These are phyloP conservation scores for Cupressus sempervirens DNA, from an alignment of 75 land plant species.

Conservation along the genomic window DNA sequence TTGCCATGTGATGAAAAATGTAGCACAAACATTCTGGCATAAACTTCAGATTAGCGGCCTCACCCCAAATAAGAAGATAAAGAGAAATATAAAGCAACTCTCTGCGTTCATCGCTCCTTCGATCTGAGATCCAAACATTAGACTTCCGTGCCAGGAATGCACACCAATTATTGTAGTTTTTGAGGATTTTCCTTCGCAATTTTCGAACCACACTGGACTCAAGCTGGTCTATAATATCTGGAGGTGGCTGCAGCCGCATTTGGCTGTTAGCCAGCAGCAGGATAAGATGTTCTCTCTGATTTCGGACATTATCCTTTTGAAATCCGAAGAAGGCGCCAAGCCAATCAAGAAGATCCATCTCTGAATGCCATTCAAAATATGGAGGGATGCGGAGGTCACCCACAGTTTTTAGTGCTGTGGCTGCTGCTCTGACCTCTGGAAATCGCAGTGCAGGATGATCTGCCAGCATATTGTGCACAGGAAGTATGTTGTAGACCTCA, in stretches of 20 bases:
- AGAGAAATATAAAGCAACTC: conserved; percentile 79
- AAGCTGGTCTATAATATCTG: conserved; percentile 63
- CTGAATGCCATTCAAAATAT: conserved; percentile 30
- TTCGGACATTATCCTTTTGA: conserved; percentile 72
- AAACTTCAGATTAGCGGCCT: conserved; percentile 81
- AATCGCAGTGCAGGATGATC: conserved; percentile 79
- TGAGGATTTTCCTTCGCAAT: conserved; percentile 57
- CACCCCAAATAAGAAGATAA: conserved; percentile 89
- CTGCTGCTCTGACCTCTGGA: conserved; percentile 90
- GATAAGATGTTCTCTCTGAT: conserved; percentile 94
- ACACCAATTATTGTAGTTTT: conserved; percentile 81
- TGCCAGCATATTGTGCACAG: conserved; percentile 74
- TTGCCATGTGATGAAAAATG: conserved; percentile 83
- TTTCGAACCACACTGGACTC: conserved; percentile 49
- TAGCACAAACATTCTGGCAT: conserved; percentile 79
- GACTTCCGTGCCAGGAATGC: conserved; percentile 39
- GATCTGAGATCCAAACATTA: conserved; percentile 33
- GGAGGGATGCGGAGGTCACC: conserved; percentile 69
- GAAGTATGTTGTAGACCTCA: conserved; percentile 77
- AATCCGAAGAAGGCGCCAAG: conserved; percentile 81
- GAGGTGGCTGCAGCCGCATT: conserved; percentile 80
- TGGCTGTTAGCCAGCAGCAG: conserved; percentile 90
- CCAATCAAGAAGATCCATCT: conserved; percentile 91
- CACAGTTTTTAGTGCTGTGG: conserved; percentile 59
- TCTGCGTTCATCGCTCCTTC: conserved; percentile 32